phyloP scores from a whole-genome alignment of 257 asterid species.

The Primulina eburnea region DNA sequence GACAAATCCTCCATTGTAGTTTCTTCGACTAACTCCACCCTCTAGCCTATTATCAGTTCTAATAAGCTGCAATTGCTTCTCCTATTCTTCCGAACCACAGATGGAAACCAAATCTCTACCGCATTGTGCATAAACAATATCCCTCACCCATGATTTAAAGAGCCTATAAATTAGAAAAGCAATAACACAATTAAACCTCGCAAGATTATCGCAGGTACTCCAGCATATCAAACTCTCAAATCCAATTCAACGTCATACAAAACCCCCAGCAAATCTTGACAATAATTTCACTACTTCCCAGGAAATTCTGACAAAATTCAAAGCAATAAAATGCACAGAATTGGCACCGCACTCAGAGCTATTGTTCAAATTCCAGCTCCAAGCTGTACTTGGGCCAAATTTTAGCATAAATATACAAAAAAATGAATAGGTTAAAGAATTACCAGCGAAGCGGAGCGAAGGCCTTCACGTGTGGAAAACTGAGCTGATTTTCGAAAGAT shows the following conservation, averaged over 20 bases:
- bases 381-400: conserved; percentile 12
- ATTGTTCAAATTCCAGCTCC: conserved; percentile 23
- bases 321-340: conserved; percentile 7
- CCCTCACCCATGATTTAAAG: conserved; percentile 25
- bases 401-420: background rate
- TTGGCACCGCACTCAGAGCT: conserved; percentile 26
- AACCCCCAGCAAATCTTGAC: conserved; percentile 21
- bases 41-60: conserved; percentile 27
- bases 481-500: conserved; percentile 21
- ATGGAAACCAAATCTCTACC: conserved; percentile 22
- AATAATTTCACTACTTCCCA: conserved; percentile 31
- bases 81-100: conserved; percentile 19
- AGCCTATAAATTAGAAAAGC: conserved; percentile 23
- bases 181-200: conserved; percentile 16
- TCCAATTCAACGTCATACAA: conserved; percentile 23
- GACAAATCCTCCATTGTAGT: conserved; percentile 76
- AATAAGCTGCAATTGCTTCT: conserved; percentile 29
- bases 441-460: conserved; percentile 26
- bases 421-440: conserved; percentile 17
- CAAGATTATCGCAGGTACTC: conserved; percentile 17
- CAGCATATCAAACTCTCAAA: conserved; percentile 23
- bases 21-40: conserved; percentile 22
- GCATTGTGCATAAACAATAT: conserved; percentile 28
- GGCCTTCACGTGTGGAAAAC: conserved; percentile 21
- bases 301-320: conserved; percentile 24